Conservation (phyloP, 139 green algal genomes). For the Chlamydomonas sphaeroides region DNA sequence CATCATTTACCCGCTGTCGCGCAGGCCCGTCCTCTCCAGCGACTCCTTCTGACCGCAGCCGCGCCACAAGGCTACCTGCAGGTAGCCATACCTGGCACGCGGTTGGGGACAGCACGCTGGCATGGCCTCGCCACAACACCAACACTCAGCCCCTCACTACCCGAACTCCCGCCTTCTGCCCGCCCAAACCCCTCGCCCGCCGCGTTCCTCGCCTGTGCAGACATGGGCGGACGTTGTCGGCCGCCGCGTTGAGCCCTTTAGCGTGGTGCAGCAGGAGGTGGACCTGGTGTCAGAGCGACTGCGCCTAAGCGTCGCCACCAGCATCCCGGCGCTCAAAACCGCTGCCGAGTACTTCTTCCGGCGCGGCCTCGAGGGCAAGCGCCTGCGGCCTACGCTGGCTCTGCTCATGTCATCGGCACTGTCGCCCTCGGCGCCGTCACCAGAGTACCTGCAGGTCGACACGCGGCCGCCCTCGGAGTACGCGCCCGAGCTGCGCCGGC, state of each 20-base stretch:
- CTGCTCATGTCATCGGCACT: slow-evolving; percentile 90
- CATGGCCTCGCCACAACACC: too few species aligned
- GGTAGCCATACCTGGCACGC: too few species aligned
- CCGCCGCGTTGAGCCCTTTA: slow-evolving; percentile 74
- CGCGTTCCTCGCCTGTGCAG: too few species aligned
- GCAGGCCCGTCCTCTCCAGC: background rate
- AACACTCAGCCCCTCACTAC: too few species aligned
- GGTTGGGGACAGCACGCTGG: too few species aligned
- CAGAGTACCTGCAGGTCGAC: slow-evolving; percentile 68
- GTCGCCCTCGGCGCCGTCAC: slow-evolving; percentile 46
- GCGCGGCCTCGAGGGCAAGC: slow-evolving; percentile 91
- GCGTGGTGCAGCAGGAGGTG: slow-evolving; percentile 79
- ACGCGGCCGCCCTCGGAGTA: slow-evolving; percentile 61
- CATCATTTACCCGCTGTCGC: background rate
- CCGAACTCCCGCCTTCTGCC: too few species aligned
- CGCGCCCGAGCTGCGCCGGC: slow-evolving; percentile 71
- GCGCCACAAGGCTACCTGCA: slow-evolving; percentile 31
- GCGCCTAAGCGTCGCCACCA: slow-evolving; percentile 74
- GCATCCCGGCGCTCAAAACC: slow-evolving; percentile 84
- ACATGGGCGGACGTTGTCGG: slow-evolving; percentile 15
- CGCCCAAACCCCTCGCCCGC: too few species aligned
- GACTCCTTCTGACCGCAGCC: slow-evolving; percentile 22
- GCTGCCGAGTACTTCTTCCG: slow-evolving; percentile 66
- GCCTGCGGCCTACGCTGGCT: slow-evolving; percentile 87
- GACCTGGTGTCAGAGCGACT: slow-evolving; percentile 84